These are phyloP conservation scores for Laguncularia racemosa DNA, from an alignment of 345 rosid species.

Conservation along the genomic window DNA sequence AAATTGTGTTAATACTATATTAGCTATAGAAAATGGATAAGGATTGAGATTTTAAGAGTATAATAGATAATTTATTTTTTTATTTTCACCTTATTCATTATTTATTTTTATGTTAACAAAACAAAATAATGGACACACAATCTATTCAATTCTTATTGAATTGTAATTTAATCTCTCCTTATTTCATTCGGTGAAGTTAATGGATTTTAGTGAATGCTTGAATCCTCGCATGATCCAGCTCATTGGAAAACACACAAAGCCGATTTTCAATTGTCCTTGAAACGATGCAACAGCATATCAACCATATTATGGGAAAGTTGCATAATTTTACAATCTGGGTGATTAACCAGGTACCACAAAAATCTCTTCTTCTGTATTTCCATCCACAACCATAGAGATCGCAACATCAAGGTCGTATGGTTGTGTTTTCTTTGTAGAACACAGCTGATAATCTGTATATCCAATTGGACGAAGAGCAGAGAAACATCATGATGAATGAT, in stretches of 20 bases:
- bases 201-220: constrained; percentile 22
- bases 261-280: constrained; percentile 74
- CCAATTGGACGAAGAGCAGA: neutral
- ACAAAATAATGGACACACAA: too few species aligned
- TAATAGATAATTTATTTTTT: too few species aligned
- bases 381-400: constrained; percentile 21
- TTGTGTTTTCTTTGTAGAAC: constrained; percentile 2
- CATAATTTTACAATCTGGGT: constrained; percentile 25
- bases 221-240: constrained; percentile 46
- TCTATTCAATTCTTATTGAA: too few species aligned
- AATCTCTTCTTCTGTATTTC: constrained; percentile 54
- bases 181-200: too few species aligned
- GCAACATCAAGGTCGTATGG: constrained; percentile 24
- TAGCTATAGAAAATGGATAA: too few species aligned
- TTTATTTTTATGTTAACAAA: too few species aligned
- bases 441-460: constrained; percentile 8
- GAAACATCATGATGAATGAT: too few species aligned
- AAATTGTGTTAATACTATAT: too few species aligned
- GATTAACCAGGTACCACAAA: constrained; percentile 26
- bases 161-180: too few species aligned
- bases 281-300: constrained; percentile 42
- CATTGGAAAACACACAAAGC: too few species aligned
- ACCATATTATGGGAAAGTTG: constrained; percentile 37
- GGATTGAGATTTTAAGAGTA: too few species aligned
- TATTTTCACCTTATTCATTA: too few species aligned